phyloP scores from a whole-genome alignment of 2,329 filamentous ascomycete species.

The Fragosphaeria purpurea region DNA sequence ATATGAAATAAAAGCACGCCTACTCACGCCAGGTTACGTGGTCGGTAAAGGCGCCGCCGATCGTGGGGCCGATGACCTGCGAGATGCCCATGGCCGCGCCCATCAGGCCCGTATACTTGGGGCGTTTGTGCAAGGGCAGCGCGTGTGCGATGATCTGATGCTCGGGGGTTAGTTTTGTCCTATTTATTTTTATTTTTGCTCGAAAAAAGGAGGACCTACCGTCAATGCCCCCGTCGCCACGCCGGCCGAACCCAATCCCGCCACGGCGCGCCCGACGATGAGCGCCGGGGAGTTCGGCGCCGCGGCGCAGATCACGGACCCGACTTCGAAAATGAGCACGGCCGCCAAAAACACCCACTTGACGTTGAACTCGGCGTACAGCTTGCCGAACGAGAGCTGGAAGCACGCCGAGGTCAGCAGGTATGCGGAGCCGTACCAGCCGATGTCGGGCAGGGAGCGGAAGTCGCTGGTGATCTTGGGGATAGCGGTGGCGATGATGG shows the following conservation, averaged over 20 bases:
- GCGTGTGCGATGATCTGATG: slow-evolving; percentile 3
- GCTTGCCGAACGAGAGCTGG: slow-evolving; percentile 9
- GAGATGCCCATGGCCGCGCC: slow-evolving; percentile 4
- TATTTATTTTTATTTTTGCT: too few relatives aligned
- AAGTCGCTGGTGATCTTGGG: slow-evolving; percentile 30
- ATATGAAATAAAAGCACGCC: background rate
- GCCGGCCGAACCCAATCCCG: slow-evolving; percentile 26
- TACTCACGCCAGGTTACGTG: slow-evolving; percentile 6
- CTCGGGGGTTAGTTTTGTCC: too few relatives aligned
- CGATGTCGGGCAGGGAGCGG: slow-evolving; percentile 33
- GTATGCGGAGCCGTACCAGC: slow-evolving; percentile 34
- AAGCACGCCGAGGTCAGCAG: slow-evolving; percentile 6
- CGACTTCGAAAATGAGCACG: slow-evolving; percentile 34
- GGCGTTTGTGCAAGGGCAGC: slow-evolving; percentile 8
- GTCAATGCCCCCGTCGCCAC: slow-evolving; percentile 3
- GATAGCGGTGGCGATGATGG: slow-evolving; percentile 31
- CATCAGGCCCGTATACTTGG: slow-evolving; percentile 7
- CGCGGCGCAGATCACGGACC: slow-evolving; percentile 32
- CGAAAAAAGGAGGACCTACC: background rate
- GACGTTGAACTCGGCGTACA: slow-evolving; percentile 8
- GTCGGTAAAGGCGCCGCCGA: slow-evolving; percentile 9
- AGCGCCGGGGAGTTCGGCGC: slow-evolving; percentile 27
- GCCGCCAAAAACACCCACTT: slow-evolving; percentile 10
- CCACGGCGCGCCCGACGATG: slow-evolving; percentile 31
- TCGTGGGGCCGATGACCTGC: slow-evolving; percentile 6